These are phyloP conservation scores for Fusarium cyanostomum DNA, from an alignment of 2,329 filamentous ascomycete species.

Conservation along the genomic window DNA sequence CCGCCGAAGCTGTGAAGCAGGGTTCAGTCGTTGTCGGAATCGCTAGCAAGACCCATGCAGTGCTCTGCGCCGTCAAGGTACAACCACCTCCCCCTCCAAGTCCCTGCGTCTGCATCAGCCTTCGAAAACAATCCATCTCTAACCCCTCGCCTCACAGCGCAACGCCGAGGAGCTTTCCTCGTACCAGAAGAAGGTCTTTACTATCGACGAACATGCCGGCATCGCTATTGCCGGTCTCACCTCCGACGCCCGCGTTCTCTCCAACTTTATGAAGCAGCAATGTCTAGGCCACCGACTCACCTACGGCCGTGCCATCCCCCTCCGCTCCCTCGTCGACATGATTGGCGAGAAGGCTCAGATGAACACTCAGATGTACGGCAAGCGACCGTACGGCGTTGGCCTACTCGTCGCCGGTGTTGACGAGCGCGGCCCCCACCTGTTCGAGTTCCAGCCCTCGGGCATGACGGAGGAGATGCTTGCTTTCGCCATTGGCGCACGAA, in stretches of 20 bases:
- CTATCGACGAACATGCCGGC: slow-evolving; percentile 93
- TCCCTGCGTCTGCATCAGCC: slow-evolving; percentile 14
- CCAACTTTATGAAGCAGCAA: slow-evolving; percentile 99
- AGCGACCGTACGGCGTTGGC: slow-evolving; percentile 94
- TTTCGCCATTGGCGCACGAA: slow-evolving; percentile 93
- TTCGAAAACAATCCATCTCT: slow-evolving; percentile 4
- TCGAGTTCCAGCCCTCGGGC: slow-evolving; percentile 96
- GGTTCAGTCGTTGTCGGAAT: slow-evolving; percentile 97
- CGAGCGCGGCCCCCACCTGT: slow-evolving; percentile 92
- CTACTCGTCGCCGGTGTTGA: slow-evolving; percentile 93
- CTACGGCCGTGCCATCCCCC: slow-evolving; percentile 91
- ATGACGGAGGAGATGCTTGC: slow-evolving; percentile 98
- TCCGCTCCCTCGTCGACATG: slow-evolving; percentile 87
- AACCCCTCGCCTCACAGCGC: slow-evolving; percentile 65
- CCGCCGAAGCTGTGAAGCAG: slow-evolving; percentile 98
- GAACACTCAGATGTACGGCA: slow-evolving; percentile 98
- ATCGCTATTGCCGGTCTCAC: slow-evolving; percentile 96
- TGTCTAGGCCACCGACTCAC: slow-evolving; percentile 94
- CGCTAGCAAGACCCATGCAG: slow-evolving; percentile 97
- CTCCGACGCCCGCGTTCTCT: slow-evolving; percentile 97
- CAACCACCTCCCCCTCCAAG: slow-evolving; percentile 30
- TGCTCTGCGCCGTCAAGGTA: slow-evolving; percentile 96
- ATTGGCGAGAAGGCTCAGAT: slow-evolving; percentile 97
- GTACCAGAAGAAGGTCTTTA: slow-evolving; percentile 99
- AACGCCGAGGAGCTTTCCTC: slow-evolving; percentile 99